Conservation (phyloP, 768 basidiomycete species). For the Pisolithus albus region DNA sequence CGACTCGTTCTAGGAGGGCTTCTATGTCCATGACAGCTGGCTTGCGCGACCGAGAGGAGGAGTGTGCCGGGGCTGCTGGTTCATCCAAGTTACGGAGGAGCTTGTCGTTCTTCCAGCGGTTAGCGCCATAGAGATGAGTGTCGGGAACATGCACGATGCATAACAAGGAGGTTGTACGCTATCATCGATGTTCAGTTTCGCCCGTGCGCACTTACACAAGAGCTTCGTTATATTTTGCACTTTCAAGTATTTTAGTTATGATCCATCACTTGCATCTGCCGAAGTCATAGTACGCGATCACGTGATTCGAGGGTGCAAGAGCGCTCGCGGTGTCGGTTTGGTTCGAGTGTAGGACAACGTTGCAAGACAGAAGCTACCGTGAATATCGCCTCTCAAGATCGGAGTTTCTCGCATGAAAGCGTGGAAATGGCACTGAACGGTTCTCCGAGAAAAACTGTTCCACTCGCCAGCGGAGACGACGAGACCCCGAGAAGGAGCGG, state of each 20-base stretch:
- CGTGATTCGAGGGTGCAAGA: not conserved
- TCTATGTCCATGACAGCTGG: slow-evolving; percentile 9
- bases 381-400: not conserved
- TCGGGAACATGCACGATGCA: not conserved
- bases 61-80: slow-evolving; percentile 1
- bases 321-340: too few relatives aligned
- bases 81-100: slow-evolving; percentile 23
- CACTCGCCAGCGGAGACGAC: slow-evolving; percentile 66
- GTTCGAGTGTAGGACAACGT: too few relatives aligned
- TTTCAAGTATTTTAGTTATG: too few relatives aligned
- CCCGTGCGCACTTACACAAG: too few relatives aligned
- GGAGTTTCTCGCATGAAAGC: slow-evolving; percentile 11
- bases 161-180: too few relatives aligned
- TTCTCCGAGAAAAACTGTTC: slow-evolving; percentile 69
- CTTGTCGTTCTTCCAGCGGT: slow-evolving; percentile 30
- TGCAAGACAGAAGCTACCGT: too few relatives aligned
- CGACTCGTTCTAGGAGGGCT: slow-evolving; percentile 9
- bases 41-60: slow-evolving; percentile 8
- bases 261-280: not conserved
- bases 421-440: slow-evolving; percentile 53
- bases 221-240: too few relatives aligned
- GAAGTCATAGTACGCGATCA: not conserved
- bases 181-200: too few relatives aligned
- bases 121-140: slow-evolving; percentile 18
- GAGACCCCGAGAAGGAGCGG: slow-evolving; percentile 32